Base-by-base conservation (phyloP, 2,329 filamentous ascomycete genomes). In the Penicillium polonicum region DNA sequence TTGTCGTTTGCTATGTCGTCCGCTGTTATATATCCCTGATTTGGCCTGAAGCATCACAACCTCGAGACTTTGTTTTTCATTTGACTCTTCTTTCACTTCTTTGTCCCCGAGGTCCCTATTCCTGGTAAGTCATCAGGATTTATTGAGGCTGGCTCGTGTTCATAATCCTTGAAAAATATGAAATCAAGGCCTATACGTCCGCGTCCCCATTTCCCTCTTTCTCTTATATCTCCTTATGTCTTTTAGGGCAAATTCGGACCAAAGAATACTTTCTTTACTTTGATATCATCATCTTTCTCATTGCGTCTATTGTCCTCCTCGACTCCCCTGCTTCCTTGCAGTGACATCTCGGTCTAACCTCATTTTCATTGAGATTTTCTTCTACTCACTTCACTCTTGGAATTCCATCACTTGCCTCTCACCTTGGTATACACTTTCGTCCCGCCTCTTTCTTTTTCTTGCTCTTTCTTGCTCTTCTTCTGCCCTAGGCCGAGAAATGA, bases 11-110 rank as follows among this genome's bases (percentile, higher is more conserved):
- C 54, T 46, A 48, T 57, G 55, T 55, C 50, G 49, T 55, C 55
- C 53, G 39, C 52, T 63, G 59, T 66, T 69, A 61, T 67, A 66
- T 67, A 65, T 68, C 62, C 60, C 60, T 66, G 61, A 64, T 65
- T 65, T 63, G 63, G 65, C 64, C 59, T 64, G 65, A 66, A 67
- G 62, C 65, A 66, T 60, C 56, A 61, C 55, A 61, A 50, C 57
- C 49, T 58, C 41, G 50, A 60, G 57, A 60, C 59, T 27, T 8
- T 49, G 23, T 52, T 56, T 56, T 59, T 42, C 54, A 43, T 35
- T 25, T 36, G 39, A 19, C 29, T 48, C 35, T 17, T 48, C 4
- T 48, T 29, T 41, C 21, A 44, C 43, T 35, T 59, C 35, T 21
- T 42, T 49, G 33, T 52, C 55, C 57, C 31, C 5, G 12, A 15